These are phyloP conservation scores for Pezicula neosporulosa DNA, from an alignment of 2,329 filamentous ascomycete species.

Conservation along the genomic window DNA sequence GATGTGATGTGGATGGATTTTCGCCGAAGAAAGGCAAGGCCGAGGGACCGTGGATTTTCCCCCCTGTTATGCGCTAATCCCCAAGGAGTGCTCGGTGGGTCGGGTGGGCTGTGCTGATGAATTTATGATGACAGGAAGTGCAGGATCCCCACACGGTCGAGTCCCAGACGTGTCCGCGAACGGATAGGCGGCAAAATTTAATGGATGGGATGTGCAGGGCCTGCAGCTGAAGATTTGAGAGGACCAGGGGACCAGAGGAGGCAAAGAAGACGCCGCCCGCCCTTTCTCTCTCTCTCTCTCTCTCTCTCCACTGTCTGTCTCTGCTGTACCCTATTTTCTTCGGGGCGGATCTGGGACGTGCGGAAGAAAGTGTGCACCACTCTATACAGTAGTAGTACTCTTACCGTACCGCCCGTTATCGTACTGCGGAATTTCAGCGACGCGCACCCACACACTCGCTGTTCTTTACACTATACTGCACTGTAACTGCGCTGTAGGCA, in stretches of 20 bases:
- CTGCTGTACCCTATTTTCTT: too few species aligned
- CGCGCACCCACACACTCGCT: too few species aligned
- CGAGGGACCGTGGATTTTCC: background rate
- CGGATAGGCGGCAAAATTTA: constrained; percentile 1
- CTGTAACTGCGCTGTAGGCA: too few species aligned
- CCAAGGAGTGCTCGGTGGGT: background rate
- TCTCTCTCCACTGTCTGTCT: too few species aligned
- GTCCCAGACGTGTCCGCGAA: background rate
- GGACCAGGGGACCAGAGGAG: too few species aligned
- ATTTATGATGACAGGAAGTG: background rate
- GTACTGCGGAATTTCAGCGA: too few species aligned
- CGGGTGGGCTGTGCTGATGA: constrained; percentile 1
- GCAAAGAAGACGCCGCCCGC: too few species aligned
- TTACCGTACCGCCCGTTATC: too few species aligned
- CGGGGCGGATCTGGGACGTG: too few species aligned
- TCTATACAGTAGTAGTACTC: too few species aligned
- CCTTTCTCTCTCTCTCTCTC: background rate
- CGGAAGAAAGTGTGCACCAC: too few species aligned
- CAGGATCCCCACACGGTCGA: background rate
- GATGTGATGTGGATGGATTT: background rate
- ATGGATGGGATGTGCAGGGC: background rate
- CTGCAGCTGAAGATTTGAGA: background rate
- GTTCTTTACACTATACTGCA: too few species aligned
- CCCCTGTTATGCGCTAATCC: background rate
- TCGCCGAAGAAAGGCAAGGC: constrained; percentile 2